Evolutionary conservation across 2,329 filamentous ascomycete genomes (phyloP).

Genomic region (Ceratocystiopsis brevicomis): DNA sequence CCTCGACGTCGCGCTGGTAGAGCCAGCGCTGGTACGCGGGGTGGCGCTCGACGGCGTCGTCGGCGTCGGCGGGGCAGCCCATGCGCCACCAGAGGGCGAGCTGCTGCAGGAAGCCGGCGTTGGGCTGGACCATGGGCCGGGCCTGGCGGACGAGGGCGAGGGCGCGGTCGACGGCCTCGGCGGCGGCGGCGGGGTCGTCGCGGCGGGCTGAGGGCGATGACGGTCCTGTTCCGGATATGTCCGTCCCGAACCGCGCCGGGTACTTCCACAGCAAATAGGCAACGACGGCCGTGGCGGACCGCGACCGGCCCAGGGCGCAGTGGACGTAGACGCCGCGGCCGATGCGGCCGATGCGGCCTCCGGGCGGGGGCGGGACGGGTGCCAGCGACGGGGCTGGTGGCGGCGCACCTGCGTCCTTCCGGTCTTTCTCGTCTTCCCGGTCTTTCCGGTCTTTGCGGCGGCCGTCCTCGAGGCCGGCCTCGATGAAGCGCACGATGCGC

Average conservation of each 20-base stretch:
- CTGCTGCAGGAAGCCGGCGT: constrained; percentile 79
- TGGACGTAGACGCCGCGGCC: constrained; percentile 33
- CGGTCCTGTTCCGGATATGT: no score
- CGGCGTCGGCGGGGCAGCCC: constrained; percentile 49
- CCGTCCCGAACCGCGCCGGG: constrained; percentile 26
- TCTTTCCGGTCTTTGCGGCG: no score
- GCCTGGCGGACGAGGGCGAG: constrained; percentile 49
- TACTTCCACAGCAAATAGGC: constrained; percentile 66
- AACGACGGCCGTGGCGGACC: constrained; percentile 66
- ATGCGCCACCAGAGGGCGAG: constrained; percentile 75
- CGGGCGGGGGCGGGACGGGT: not conserved
- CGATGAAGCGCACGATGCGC: constrained; percentile 63
- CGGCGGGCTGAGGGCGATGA: constrained; percentile 16
- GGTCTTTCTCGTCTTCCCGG: no score
- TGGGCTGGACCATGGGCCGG: constrained; percentile 69
- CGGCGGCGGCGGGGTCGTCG: constrained; percentile 20
- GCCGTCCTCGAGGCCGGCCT: constrained; percentile 37
- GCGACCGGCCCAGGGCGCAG: constrained; percentile 92
- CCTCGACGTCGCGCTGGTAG: constrained; percentile 34
- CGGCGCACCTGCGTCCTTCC: no score
- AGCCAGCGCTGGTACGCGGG: constrained; percentile 62
- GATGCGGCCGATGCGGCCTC: not conserved
- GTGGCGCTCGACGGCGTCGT: constrained; percentile 37
- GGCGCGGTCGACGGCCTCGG: constrained; percentile 37
- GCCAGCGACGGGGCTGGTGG: no score